Evolutionary conservation across 2,329 filamentous ascomycete species (phyloP), one percentile per base, ranked within the genome.

Genomic region (Ramularia endophylla): DNA sequence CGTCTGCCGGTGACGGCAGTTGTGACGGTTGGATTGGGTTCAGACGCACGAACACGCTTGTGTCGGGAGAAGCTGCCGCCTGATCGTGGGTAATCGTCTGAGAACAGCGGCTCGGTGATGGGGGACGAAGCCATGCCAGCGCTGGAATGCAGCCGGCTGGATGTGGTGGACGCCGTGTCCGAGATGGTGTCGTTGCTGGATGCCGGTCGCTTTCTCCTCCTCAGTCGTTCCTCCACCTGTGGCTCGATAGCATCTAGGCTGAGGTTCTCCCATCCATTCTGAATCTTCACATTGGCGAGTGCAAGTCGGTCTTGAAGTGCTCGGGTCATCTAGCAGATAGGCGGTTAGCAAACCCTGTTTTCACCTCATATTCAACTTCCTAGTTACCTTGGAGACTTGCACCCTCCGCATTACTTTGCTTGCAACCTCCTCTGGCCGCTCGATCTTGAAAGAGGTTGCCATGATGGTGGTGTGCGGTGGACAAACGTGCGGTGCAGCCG

Each of bases 211-310:
- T 84, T 77, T 67, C 83, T 85, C 54, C 81, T 77, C 67, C 83
- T 79, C 61, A 89, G 74, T 66, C 90, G 79, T 61, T 88, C 78
- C 61, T 90, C 83, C 49, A 90, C 71, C 62, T 83, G 85, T 38
- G 87, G 87, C 67, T 94, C 87, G 67, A 95, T 87, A 47, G 75
- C 81, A 62, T 88, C 86, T 59, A 94, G 78, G 49, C 84, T 86
- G 62, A 94, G 77, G 65, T 92, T 86, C 67, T 95, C 85, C 82
- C 88, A 94, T 63, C 89, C 89, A 70, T 94, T 85, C 68, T 94
- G 88, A 54, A 92, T 88, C 71, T 97, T 97, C 77, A 95, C 92
- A 66, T 94, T 92, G 62, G 92, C 92, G 51, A 97, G 80, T 44
- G 92, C 90, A 46, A 98, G 80, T 50, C 90, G 87, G 71, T 94